Evolutionary conservation across 2,329 filamentous ascomycete species (phyloP).

Genomic region (Pseudopithomyces chartarum): DNA sequence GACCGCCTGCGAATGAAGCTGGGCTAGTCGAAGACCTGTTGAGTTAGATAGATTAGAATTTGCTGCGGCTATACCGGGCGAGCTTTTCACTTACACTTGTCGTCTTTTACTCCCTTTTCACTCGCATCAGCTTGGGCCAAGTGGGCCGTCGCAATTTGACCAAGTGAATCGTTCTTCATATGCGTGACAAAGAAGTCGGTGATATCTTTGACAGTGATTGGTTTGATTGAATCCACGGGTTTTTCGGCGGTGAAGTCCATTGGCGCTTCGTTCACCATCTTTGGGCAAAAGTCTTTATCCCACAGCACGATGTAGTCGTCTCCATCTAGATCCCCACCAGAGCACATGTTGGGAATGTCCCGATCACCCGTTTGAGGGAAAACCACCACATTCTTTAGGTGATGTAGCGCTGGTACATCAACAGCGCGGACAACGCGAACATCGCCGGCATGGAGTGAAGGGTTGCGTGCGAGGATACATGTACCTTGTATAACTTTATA

Average conservation of each 20-base stretch:
- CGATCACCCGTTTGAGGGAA: conserved; percentile 83
- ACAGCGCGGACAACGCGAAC: conserved; percentile 86
- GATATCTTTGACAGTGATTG: conserved; percentile 75
- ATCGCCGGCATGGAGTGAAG: conserved; percentile 91
- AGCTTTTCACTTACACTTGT: conserved; percentile 62
- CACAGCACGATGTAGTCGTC: conserved; percentile 96
- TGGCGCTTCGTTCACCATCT: conserved; percentile 70
- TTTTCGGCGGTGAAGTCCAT: conserved; percentile 75
- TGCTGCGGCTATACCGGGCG: neutral
- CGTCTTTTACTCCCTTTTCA: conserved; percentile 66
- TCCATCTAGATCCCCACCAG: conserved; percentile 92
- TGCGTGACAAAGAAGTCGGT: conserved; percentile 87
- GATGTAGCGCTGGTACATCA: conserved; percentile 71
- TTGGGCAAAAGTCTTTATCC: conserved; percentile 71
- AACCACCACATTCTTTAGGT: conserved; percentile 85
- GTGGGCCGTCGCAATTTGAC: conserved; percentile 80
- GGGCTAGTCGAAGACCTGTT: conserved; percentile 70
- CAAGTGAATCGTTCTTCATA: conserved; percentile 87
- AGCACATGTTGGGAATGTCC: conserved; percentile 91
- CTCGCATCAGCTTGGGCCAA: conserved; percentile 74
- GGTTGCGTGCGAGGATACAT: conserved; percentile 88
- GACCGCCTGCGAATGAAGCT: conserved; percentile 86
- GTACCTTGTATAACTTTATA: conserved; percentile 73
- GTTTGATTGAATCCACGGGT: conserved; percentile 60
- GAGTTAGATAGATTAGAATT: conserved; percentile 4